Conservation (phyloP, 192 early-diverging fungal species). For the Umbelopsis ramanniana region DNA sequence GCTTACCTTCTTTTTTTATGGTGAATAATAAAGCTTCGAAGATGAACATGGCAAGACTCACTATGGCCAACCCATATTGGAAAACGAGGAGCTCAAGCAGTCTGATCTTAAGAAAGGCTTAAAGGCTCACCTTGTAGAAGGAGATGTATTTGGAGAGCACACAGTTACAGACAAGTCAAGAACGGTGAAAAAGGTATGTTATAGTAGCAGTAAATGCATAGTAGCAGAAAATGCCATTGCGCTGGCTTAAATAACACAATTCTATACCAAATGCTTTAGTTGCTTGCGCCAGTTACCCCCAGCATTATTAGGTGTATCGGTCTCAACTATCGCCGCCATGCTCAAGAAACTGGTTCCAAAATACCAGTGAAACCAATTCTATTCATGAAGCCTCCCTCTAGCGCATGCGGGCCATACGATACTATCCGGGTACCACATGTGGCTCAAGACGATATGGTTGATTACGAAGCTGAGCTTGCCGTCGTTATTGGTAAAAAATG, state of each 20-base stretch:
- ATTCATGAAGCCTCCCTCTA: slow-evolving; percentile 57
- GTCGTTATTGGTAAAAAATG: slow-evolving; percentile 62
- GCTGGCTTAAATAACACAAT: not conserved
- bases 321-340: slow-evolving; percentile 63
- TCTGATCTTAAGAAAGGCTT: slow-evolving; percentile 13
- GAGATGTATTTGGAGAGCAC: slow-evolving; percentile 45
- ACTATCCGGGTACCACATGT: slow-evolving; percentile 52
- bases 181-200: slow-evolving; percentile 47
- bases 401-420: slow-evolving; percentile 49
- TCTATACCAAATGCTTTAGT: slow-evolving; percentile 26
- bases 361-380: slow-evolving; percentile 57
- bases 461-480: slow-evolving; percentile 67
- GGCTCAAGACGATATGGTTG: slow-evolving; percentile 54
- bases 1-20: not conserved
- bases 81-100: slow-evolving; percentile 8
- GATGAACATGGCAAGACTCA: slow-evolving; percentile 51
- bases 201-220: not conserved
- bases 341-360: slow-evolving; percentile 53
- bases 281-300: slow-evolving; percentile 49
- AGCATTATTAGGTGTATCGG: slow-evolving; percentile 58
- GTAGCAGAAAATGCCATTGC: not conserved
- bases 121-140: slow-evolving; percentile 49
- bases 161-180: slow-evolving; percentile 44
- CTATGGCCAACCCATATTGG: slow-evolving; percentile 49
- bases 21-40: slow-evolving; percentile 43